Base-by-base conservation (phyloP, 2,329 filamentous ascomycete genomes). In the Alternaria arborescens region DNA sequence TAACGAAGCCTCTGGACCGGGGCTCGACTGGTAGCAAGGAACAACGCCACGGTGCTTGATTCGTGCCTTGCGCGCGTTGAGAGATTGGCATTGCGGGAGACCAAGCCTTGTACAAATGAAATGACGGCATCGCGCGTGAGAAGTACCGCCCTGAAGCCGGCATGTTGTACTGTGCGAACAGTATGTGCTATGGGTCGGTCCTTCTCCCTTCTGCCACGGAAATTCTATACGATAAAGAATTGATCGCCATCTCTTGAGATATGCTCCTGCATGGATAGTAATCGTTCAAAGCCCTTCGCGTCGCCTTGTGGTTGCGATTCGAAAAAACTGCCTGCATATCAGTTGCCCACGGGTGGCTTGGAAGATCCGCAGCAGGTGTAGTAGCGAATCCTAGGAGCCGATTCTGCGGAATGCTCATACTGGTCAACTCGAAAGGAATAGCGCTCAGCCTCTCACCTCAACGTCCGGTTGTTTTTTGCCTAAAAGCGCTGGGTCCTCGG, bases 91-190 rank as follows among this genome's bases (percentile, higher is more conserved):
- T 52, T 30, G 43, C 18, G 46, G 44, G 28, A 48, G 28, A 28
- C 43, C 52, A 36, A 34, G 53, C 36, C 56, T 38, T 22, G 43
- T 38, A 47, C 44, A 41, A 47, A 42, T 50, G 26, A 46, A 42
- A 68, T 68, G 63, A 68, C 65, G 65, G 60, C 65, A 67, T 67
- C 44, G 52, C 52, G 53, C 63, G 41, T 62, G 46, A 24, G n/a
- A 61, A 60, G 53, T 57, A 34, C 53, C 54, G 40, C 38, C 40
- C 28, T 46, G 20, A 20, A 46, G 54, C 61, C 64, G 58, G 60
- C 61, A 36, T n/a, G 22, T 18, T n/a, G 18, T 51, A 24, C 18
- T 30, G 8, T 30, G 11, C 11, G 8, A 11, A n/a, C 30, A 38
- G 22, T 38, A 24, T 30, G 14, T 24, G 16, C 22, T 43, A 48